These are phyloP conservation scores for Fraxinus pennsylvanica DNA, from an alignment of 257 asterid species.

Conservation along the genomic window DNA sequence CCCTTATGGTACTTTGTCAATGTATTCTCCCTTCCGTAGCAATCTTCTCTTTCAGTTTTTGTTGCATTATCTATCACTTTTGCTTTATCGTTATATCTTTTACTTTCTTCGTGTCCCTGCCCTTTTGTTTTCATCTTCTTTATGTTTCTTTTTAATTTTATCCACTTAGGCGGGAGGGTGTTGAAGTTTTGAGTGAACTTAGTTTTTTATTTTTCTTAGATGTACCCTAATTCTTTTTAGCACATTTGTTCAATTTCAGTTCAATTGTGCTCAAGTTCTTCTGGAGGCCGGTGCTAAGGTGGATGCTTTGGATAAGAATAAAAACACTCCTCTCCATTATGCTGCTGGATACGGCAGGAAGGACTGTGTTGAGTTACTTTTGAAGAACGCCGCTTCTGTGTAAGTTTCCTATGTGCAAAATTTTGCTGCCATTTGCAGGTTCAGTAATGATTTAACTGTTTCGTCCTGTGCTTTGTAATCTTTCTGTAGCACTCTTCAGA, in stretches of 20 bases:
- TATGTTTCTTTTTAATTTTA: background rate
- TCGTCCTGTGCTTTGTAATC: background rate
- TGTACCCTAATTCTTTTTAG: background rate
- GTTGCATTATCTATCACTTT: background rate
- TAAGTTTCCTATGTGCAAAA: conserved; percentile 38
- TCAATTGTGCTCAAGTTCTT: conserved; percentile 87
- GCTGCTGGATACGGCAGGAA: conserved; percentile 98
- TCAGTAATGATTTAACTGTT: background rate
- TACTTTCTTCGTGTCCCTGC: too few species aligned
- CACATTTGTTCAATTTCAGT: conserved; percentile 40
- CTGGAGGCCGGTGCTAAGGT: conserved; percentile 96
- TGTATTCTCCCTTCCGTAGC: background rate
- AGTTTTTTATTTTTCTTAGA: background rate
- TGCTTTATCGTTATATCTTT: too few species aligned
- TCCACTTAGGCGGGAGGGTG: background rate
- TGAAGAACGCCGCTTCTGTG: conserved; percentile 97
- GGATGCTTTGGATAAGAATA: conserved; percentile 89
- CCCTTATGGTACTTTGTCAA: background rate
- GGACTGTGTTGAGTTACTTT: conserved; percentile 92
- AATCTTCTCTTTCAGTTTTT: background rate
- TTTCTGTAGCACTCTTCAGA: conserved; percentile 82
- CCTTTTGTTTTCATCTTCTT: background rate
- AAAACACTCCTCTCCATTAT: conserved; percentile 97
- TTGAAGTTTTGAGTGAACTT: background rate
- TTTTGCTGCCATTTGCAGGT: background rate